A percentile compares a stretch with the other conserved stretches of the same genome.
Evolutionary conservation across 345 rosid species (phyloP).

Genomic region (Alliaria petiolata): DNA sequence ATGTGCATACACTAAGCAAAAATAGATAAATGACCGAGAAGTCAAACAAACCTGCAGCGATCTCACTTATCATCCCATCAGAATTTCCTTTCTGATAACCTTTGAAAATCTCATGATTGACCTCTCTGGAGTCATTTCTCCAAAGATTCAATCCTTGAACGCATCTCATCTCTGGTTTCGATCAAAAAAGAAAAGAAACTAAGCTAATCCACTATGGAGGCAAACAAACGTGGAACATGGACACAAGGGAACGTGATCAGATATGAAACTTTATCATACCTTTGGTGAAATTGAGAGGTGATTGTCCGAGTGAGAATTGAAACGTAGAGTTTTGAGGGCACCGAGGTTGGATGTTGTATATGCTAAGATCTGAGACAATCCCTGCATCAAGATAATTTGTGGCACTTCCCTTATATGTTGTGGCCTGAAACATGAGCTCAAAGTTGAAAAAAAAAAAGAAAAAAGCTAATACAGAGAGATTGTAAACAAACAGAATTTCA

Average conservation of each 20-base stretch:
- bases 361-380: conserved; percentile 39
- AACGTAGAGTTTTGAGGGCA: conserved; percentile 44
- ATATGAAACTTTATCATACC: conserved; percentile 38
- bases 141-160: conserved; percentile 52
- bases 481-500: neutral
- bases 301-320: conserved; percentile 29
- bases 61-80: conserved; percentile 50
- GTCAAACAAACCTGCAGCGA: conserved; percentile 53
- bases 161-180: conserved; percentile 8
- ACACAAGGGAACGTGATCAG: neutral
- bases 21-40: conserved; percentile 4
- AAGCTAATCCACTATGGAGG: neutral
- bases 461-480: neutral
- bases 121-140: conserved; percentile 59
- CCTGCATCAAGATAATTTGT: conserved; percentile 57
- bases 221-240: too few relatives aligned
- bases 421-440: conserved; percentile 54
- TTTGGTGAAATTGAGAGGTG: conserved; percentile 11
- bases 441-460: neutral
- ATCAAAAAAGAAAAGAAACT: neutral
- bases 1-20: neutral
- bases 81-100: conserved; percentile 67
- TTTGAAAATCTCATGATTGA: conserved; percentile 63
- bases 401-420: conserved; percentile 35
- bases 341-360: conserved; percentile 49